phyloP scores from a whole-genome alignment of 495 filamentous ascomycete genomes.

The Aspergillus carlsbadensis region DNA sequence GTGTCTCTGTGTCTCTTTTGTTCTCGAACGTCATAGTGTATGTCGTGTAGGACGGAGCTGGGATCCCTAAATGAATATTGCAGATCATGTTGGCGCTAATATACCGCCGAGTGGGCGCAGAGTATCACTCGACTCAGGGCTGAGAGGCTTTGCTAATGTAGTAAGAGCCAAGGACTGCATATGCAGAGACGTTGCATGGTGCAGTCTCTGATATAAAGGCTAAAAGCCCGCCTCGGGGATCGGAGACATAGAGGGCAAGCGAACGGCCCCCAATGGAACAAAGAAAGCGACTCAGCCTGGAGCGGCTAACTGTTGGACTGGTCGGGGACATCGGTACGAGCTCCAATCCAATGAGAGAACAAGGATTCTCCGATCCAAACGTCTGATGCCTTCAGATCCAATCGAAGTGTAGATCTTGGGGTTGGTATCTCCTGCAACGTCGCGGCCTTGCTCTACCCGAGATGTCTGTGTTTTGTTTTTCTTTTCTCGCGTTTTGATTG shows the following conservation, averaged over 20 bases:
- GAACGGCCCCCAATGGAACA: not conserved
- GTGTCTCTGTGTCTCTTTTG: not conserved
- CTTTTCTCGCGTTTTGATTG: not conserved
- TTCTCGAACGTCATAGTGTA: not conserved
- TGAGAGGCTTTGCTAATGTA: not conserved
- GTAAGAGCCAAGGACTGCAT: conserved; percentile 8
- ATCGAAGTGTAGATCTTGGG: conserved; percentile 1
- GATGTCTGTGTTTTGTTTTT: not conserved
- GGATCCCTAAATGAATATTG: not conserved
- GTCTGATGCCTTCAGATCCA: conserved; percentile 2
- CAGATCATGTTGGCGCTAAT: no score
- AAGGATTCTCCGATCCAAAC: conserved; percentile 16
- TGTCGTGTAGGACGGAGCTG: not conserved
- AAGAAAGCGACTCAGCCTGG: not conserved
- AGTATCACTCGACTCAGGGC: no score
- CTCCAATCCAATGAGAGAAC: conserved; percentile 4
- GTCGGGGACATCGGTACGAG: not conserved
- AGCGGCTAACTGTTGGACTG: not conserved
- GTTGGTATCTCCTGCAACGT: conserved; percentile 10
- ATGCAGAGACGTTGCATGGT: not conserved
- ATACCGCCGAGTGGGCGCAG: no score
- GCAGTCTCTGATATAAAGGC: conserved; percentile 5
- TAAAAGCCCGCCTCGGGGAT: no score
- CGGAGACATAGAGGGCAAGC: not conserved
- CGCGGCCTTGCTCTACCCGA: not conserved